Conservation (phyloP, 2,329 filamentous ascomycete species). For the Davidsoniella eucalypti region DNA sequence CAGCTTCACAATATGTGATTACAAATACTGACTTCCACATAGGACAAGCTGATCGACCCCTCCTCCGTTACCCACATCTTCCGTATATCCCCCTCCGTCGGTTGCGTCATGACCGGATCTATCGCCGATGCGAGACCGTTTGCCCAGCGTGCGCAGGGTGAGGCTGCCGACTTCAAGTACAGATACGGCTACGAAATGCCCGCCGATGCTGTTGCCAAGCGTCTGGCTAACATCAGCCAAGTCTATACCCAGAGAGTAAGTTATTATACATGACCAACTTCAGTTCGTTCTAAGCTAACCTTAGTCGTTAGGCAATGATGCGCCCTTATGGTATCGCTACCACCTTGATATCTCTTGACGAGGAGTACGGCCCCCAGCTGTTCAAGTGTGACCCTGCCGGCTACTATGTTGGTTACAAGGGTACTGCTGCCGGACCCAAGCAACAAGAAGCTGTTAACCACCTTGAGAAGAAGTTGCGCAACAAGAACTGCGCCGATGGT, state of each 20-base stretch:
- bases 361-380: constrained; percentile 80
- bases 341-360: constrained; percentile 85
- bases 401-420: constrained; percentile 98
- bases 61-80: constrained; percentile 95
- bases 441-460: constrained; percentile 98
- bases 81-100: constrained; percentile 86
- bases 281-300: not conserved
- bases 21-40: constrained; percentile 12
- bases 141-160: constrained; percentile 79
- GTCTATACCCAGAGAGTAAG: constrained; percentile 91
- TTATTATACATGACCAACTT: constrained; percentile 5
- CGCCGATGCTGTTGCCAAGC: constrained; percentile 88
- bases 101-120: constrained; percentile 96
- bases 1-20: not conserved
- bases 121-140: constrained; percentile 94
- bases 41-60: constrained; percentile 99
- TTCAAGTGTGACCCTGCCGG: constrained; percentile 98
- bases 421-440: constrained; percentile 90
- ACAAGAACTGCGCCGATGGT: constrained; percentile 87
- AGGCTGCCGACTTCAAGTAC: constrained; percentile 96
- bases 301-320: constrained; percentile 62
- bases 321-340: constrained; percentile 89
- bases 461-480: constrained; percentile 98
- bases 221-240: constrained; percentile 96
- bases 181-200: constrained; percentile 99